Evolutionary conservation across 805 yeast genomes (phyloP), one percentile per base, ranked within the genome.

Genomic region (Candida argentea): DNA sequence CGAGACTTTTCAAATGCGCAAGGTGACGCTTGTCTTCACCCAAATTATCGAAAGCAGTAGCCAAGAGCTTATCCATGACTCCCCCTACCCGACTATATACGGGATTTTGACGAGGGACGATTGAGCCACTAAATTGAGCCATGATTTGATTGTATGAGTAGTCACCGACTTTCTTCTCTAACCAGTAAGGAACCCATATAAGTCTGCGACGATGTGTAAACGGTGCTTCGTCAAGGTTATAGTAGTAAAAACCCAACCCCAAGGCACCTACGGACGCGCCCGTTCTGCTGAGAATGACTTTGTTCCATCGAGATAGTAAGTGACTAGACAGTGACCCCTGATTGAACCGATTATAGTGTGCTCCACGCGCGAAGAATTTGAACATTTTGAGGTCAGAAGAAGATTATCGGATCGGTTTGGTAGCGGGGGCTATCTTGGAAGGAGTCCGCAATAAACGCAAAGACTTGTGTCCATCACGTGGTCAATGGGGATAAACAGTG

Each of bases 151-250:
- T 46, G 49, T 86, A 87, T 5, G 80, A 67, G 32, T 60, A 59
- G 17, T 71, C 70, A 2, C 94, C 94, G 11, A 81, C 55, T 35
- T 50, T 60, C 12, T 51, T 40, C 43, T 84, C 95, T 18, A 79
- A 37, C 60, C 75, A 69, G 27, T 66, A 65, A 4, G 85, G 79
- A 2, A 81, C 61, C 68, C 85, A 70, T 46, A 86, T 70, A 42
- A 85, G 70, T 37, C 96, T 61, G 17, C 44, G 56, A 27, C 97
- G 60, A 18, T 75, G 72, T 1, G 94, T 76, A 15, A 78, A 77
- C 1, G 95, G 95, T 0, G 94, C 95, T 38, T 70, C 70, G 37
- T 86, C 81, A 17, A 83, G 57, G 17, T 77, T 62, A 39, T 48
- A 48, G 20, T 40, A 22, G 33, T 48, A 47, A 28, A 48, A 44